Evolutionary conservation across 441 rosid species (phyloP).

Genomic region (Erodium texanum): DNA sequence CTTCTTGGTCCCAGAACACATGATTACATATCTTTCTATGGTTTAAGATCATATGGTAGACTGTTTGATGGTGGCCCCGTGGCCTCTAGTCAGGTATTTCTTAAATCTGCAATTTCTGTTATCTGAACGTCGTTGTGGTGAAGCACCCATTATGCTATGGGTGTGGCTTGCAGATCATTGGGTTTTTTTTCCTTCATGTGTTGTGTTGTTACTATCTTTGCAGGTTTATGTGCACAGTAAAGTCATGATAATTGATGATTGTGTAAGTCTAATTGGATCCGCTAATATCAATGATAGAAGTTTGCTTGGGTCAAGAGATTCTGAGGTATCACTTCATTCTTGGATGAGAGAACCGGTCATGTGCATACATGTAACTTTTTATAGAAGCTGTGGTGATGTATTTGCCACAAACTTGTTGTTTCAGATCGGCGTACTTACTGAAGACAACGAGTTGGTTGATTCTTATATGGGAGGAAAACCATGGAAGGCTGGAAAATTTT

Average conservation of each 20-base stretch:
- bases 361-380: no score
- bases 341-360: no score
- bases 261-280: conserved; percentile 68
- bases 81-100: conserved; percentile 84
- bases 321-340: conserved; percentile 52
- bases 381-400: no score
- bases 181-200: neutral
- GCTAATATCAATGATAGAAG: conserved; percentile 96
- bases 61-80: conserved; percentile 84
- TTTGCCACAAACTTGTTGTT: conserved; percentile 12
- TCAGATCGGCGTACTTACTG: conserved; percentile 81
- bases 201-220: conserved; percentile 14
- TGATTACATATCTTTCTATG: conserved; percentile 89
- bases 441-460: conserved; percentile 78
- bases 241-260: conserved; percentile 85
- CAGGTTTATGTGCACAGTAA: conserved; percentile 98
- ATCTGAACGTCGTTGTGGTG: neutral
- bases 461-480: conserved; percentile 88
- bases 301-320: conserved; percentile 96
- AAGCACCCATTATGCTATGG: neutral
- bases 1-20: conserved; percentile 66
- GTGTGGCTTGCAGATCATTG: conserved; percentile 3
- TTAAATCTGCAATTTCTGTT: conserved; percentile 4
- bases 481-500: conserved; percentile 88
- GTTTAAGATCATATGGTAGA: conserved; percentile 78